phyloP scores from a whole-genome alignment of 2,329 filamentous ascomycete species.

The Biscogniauxia sp. region DNA sequence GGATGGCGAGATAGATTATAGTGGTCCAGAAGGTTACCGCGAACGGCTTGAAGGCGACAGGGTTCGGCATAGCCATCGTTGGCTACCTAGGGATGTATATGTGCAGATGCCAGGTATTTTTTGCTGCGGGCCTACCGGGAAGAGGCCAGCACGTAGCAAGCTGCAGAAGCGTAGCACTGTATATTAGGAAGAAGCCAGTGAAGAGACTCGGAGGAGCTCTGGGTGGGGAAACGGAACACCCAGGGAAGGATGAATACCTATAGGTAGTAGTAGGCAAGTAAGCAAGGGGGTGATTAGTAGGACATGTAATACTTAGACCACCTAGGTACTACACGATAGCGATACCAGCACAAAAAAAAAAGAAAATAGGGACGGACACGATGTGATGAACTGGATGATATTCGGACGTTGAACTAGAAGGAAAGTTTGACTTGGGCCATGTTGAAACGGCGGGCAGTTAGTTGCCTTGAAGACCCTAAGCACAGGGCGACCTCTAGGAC shows the following conservation, averaged over 20 bases:
- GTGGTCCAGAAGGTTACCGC: conserved; percentile 80
- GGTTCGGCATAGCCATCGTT: conserved; percentile 42
- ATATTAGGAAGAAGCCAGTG: conserved; percentile 10
- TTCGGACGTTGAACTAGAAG: neutral
- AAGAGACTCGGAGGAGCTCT: conserved; percentile 16
- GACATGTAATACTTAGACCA: conserved; percentile 5
- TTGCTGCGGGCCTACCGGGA: conserved; percentile 10
- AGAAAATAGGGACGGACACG: neutral
- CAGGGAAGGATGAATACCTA: conserved; percentile 5
- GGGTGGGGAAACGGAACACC: conserved; percentile 24
- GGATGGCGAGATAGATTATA: conserved; percentile 72
- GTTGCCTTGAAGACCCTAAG: neutral
- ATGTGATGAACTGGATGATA: neutral
- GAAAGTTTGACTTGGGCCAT: conserved; percentile 1
- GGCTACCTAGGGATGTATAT: conserved; percentile 4
- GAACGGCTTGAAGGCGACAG: conserved; percentile 73
- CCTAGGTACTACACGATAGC: neutral
- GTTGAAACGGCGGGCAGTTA: neutral
- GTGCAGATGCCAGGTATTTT: neutral
- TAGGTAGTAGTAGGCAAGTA: neutral
- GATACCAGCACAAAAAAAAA: neutral
- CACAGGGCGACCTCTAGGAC: too few relatives aligned
- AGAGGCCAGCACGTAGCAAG: conserved; percentile 9
- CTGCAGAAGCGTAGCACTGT: conserved; percentile 12
- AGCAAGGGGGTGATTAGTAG: neutral